phyloP scores from a whole-genome alignment of 169 alveolate species.

The Eimeria mitis region DNA sequence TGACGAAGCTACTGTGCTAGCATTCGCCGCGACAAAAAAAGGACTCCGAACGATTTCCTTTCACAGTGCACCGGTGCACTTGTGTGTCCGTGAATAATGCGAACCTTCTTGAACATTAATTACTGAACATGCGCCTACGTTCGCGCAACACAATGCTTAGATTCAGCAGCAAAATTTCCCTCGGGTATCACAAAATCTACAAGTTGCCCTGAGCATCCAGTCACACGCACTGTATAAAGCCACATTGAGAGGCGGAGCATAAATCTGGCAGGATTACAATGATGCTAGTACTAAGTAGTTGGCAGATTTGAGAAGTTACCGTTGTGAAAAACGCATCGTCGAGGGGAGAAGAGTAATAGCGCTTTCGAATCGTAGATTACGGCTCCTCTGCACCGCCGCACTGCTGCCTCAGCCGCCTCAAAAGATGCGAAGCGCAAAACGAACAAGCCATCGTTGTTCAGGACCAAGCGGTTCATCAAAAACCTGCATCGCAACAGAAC shows the following conservation, averaged over 20 bases:
- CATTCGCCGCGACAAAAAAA: conserved; percentile 20
- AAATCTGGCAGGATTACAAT: background rate
- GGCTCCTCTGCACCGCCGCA: conserved; percentile 77
- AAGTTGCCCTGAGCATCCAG: conserved; percentile 34
- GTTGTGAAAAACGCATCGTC: conserved; percentile 74
- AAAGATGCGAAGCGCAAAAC: conserved; percentile 75
- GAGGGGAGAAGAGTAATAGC: conserved; percentile 72
- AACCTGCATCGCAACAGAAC: conserved; percentile 52
- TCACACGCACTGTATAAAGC: background rate
- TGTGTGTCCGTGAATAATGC: conserved; percentile 27
- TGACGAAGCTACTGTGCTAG: conserved; percentile 10
- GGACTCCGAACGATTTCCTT: conserved; percentile 43
- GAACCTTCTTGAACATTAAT: background rate
- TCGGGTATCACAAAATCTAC: conserved; percentile 66
- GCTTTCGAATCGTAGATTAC: conserved; percentile 74
- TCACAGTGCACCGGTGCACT: conserved; percentile 59
- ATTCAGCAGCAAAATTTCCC: conserved; percentile 48
- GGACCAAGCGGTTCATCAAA: conserved; percentile 68
- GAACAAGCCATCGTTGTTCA: conserved; percentile 76
- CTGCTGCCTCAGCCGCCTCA: conserved; percentile 81
- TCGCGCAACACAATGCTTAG: background rate
- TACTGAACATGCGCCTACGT: background rate
- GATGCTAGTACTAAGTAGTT: background rate
- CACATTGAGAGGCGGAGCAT: background rate
- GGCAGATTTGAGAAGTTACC: conserved; percentile 23